A percentile compares a stretch with the other conserved stretches of the same genome.
These are phyloP conservation scores for Hymenoscyphus salicellus DNA, from an alignment of 2,329 filamentous ascomycete species.

Conservation along the genomic window DNA sequence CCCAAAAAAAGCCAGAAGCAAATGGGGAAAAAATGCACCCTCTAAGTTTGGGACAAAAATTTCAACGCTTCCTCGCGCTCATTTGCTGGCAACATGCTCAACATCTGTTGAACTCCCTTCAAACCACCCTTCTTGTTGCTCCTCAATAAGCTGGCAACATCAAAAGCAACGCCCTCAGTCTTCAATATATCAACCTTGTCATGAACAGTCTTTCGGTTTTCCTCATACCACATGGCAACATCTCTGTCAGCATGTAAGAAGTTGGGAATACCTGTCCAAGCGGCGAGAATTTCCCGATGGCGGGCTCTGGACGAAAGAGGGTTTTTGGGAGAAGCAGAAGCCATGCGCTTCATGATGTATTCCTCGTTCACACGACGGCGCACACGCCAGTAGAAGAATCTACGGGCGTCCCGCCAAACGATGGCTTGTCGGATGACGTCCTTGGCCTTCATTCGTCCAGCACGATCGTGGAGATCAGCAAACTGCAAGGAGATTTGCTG, in stretches of 20 bases:
- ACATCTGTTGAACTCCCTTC: conserved; percentile 80
- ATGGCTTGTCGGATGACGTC: conserved; percentile 81
- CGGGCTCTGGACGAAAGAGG: conserved; percentile 54
- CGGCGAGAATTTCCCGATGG: conserved; percentile 72
- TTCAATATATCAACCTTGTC: conserved; percentile 83
- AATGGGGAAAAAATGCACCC: background rate
- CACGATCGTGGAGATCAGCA: conserved; percentile 93
- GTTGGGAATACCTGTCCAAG: conserved; percentile 76
- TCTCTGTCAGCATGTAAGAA: conserved; percentile 77
- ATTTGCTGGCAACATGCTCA: conserved; percentile 80
- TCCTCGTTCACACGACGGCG: conserved; percentile 96
- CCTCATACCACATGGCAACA: conserved; percentile 94
- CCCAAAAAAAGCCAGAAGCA: background rate
- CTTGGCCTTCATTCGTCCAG: conserved; percentile 98
- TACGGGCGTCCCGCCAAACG: conserved; percentile 82
- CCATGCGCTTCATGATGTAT: conserved; percentile 90
- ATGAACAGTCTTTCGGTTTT: conserved; percentile 79
- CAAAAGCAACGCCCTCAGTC: conserved; percentile 66
- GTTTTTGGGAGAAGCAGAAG: conserved; percentile 42
- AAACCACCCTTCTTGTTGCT: conserved; percentile 67
- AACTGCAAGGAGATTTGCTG: conserved; percentile 94
- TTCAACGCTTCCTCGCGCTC: conserved; percentile 66
- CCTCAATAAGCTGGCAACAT: conserved; percentile 67
- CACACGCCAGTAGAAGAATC: conserved; percentile 99
- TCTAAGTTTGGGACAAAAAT: conserved; percentile 30